Conservation (phyloP, 2,329 filamentous ascomycete species). For the Orbilia javanica region DNA sequence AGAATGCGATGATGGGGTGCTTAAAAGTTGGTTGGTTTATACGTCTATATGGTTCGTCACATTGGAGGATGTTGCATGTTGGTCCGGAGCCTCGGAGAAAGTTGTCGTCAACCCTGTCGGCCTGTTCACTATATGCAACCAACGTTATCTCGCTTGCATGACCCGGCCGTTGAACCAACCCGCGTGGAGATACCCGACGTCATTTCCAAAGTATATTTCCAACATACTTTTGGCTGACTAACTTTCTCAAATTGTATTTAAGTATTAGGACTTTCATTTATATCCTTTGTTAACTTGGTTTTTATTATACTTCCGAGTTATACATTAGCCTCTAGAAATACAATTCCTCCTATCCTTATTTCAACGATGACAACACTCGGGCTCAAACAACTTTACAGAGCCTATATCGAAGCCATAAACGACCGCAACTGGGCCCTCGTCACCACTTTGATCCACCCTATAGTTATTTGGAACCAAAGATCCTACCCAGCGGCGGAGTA, state of each 20-base stretch:
- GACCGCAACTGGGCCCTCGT: conserved; percentile 42
- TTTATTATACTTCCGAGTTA: not conserved
- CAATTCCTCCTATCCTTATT: no score
- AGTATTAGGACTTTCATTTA: not conserved
- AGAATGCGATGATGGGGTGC: not conserved
- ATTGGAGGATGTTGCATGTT: conserved; percentile 14
- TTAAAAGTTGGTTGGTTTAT: not conserved
- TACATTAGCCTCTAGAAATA: not conserved
- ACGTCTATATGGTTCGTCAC: no score
- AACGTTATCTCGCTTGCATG: not conserved
- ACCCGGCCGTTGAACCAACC: not conserved
- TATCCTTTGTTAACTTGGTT: not conserved
- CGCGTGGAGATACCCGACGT: conserved; percentile 21
- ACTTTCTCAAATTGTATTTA: not conserved
- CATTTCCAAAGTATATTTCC: not conserved
- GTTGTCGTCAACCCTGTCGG: not conserved
- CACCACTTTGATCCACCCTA: conserved; percentile 28
- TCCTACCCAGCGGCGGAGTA: conserved; percentile 35
- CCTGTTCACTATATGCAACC: no score
- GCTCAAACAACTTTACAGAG: conserved; percentile 31
- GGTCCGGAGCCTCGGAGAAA: not conserved
- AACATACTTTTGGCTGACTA: not conserved
- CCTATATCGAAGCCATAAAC: conserved; percentile 50
- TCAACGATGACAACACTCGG: conserved; percentile 19
- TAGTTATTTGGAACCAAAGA: conserved; percentile 44